phyloP scores from a whole-genome alignment of 2,329 filamentous ascomycete species.

The Capronia coronata region DNA sequence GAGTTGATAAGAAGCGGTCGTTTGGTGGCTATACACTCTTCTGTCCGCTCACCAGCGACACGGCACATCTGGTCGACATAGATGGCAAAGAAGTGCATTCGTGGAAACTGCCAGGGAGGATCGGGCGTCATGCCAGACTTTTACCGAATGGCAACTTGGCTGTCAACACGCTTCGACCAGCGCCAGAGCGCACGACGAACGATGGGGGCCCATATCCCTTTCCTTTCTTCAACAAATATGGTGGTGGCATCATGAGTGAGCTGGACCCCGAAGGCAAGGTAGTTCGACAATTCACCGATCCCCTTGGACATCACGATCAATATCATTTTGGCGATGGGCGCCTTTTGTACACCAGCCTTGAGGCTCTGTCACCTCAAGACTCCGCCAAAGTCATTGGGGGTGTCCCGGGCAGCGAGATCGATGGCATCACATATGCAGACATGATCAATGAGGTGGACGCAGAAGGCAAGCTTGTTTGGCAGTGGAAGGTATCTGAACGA shows the following conservation, averaged over 20 bases:
- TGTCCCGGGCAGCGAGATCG: constrained; percentile 36
- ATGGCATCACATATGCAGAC: constrained; percentile 38
- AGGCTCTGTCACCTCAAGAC: constrained; percentile 36
- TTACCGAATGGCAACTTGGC: constrained; percentile 42
- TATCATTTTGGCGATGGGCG: constrained; percentile 41
- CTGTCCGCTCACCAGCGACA: constrained; percentile 37
- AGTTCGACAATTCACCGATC: constrained; percentile 38
- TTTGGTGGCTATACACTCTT: constrained; percentile 41
- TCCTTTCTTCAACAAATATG: constrained; percentile 43
- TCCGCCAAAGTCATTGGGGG: constrained; percentile 38
- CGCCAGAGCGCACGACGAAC: background rate
- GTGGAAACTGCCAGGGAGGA: constrained; percentile 40
- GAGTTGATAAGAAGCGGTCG: constrained; percentile 35
- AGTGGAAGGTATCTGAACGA: constrained; percentile 41
- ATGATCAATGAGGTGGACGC: constrained; percentile 41
- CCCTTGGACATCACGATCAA: constrained; percentile 43
- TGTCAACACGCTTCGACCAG: constrained; percentile 40
- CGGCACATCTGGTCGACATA: constrained; percentile 38
- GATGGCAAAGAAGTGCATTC: constrained; percentile 40
- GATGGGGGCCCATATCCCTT: constrained; percentile 36
- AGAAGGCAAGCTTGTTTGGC: constrained; percentile 38
- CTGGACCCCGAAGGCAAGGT: constrained; percentile 37
- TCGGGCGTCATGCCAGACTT: constrained; percentile 42
- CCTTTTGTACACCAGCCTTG: constrained; percentile 40
- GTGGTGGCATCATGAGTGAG: constrained; percentile 43